Conservation (phyloP, 176 grass and related monocot genomes). For the Pontederia crassipes region DNA sequence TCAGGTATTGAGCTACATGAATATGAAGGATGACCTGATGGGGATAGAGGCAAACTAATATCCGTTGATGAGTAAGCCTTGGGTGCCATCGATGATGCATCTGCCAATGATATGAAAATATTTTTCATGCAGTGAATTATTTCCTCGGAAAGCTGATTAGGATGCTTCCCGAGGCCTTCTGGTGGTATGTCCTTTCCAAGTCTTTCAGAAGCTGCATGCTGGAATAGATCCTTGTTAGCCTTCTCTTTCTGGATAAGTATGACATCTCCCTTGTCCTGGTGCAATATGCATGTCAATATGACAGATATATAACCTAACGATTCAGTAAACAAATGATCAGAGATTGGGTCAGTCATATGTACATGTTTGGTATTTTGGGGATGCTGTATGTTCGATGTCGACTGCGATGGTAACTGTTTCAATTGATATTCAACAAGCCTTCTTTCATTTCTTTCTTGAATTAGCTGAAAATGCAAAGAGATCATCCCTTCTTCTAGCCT, state of each 20-base stretch:
- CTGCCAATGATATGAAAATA: slow-evolving; percentile 74
- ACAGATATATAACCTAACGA: not conserved
- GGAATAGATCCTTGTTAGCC: slow-evolving; percentile 1
- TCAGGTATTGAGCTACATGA: slow-evolving; percentile 61
- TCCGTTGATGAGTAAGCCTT: slow-evolving; percentile 20
- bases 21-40: slow-evolving; percentile 53
- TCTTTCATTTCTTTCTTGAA: slow-evolving; percentile 94
- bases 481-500: slow-evolving; percentile 85
- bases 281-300: slow-evolving; percentile 7
- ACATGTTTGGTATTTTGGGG: slow-evolving; percentile 15
- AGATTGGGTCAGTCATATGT: not conserved
- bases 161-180: slow-evolving; percentile 37
- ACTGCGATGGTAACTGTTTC: slow-evolving; percentile 35
- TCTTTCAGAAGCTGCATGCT: slow-evolving; percentile 22
- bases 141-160: slow-evolving; percentile 66
- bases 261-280: slow-evolving; percentile 23
- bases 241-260: slow-evolving; percentile 14
- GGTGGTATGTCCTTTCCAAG: slow-evolving; percentile 39
- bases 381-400: slow-evolving; percentile 17
- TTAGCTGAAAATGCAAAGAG: slow-evolving; percentile 80
- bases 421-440: slow-evolving; percentile 66
- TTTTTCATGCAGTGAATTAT: slow-evolving; percentile 86
- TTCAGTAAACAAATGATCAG: not conserved
- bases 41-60: slow-evolving; percentile 35
- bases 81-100: slow-evolving; percentile 39